A percentile compares a stretch with the other conserved stretches of the same genome.
These are phyloP conservation scores for Fraxinus latifolia DNA, from an alignment of 305 asterid genomes.

Conservation along the genomic window DNA sequence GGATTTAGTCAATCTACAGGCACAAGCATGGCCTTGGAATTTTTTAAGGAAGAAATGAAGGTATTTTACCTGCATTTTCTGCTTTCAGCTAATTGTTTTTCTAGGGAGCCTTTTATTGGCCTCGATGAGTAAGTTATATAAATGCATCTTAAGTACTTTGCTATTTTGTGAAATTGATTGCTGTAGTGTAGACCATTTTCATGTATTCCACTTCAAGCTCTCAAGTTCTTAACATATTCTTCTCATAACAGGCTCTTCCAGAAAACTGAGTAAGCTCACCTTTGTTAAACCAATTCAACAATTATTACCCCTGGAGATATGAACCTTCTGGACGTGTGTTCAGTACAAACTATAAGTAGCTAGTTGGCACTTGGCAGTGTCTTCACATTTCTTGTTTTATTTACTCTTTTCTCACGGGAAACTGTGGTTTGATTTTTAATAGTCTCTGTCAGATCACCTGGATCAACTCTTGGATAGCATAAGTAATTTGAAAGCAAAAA, in stretches of 20 bases:
- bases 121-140: not conserved
- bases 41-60: slow-evolving; percentile 51
- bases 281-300: not conserved
- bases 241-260: not conserved
- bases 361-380: not conserved
- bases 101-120: not conserved
- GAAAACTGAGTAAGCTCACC: not conserved
- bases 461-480: not conserved
- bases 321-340: not conserved
- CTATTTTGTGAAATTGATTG: not conserved
- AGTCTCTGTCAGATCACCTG: not conserved
- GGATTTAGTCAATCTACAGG: slow-evolving; percentile 37
- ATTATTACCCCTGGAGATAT: not conserved
- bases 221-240: not conserved
- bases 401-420: not conserved
- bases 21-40: slow-evolving; percentile 31
- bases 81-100: slow-evolving; percentile 6
- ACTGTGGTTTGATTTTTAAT: not conserved
- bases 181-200: not conserved
- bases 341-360: not conserved
- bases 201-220: not conserved
- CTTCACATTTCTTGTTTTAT: not conserved
- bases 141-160: not conserved
- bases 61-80: slow-evolving; percentile 33
- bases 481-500: not conserved